Evolutionary conservation across 768 basidiomycete genomes (phyloP).

Genomic region (Suillus subalutaceus): DNA sequence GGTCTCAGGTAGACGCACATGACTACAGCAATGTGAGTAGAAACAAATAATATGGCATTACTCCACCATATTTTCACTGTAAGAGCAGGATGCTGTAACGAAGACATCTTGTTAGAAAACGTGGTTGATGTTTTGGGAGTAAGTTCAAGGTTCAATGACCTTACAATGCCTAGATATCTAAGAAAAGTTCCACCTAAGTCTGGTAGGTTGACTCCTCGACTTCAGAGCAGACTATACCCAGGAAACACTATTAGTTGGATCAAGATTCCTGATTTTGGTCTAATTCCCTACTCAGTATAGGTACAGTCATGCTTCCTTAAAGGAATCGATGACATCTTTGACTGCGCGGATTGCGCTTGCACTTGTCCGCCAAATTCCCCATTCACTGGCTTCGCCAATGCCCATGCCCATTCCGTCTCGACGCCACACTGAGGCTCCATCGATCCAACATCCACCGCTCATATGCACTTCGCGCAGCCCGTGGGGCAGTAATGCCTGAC

Average conservation of each 20-base stretch:
- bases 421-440: slow-evolving; percentile 53
- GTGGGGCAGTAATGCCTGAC: slow-evolving; percentile 52
- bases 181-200: not conserved
- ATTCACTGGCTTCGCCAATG: slow-evolving; percentile 52
- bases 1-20: slow-evolving; percentile 57
- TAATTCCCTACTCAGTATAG: not conserved
- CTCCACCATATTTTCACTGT: slow-evolving; percentile 59
- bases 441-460: slow-evolving; percentile 69
- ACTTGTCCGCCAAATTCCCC: slow-evolving; percentile 70
- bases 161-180: not conserved
- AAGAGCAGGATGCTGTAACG: slow-evolving; percentile 1
- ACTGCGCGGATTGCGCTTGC: slow-evolving; percentile 54
- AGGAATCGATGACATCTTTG: slow-evolving; percentile 46
- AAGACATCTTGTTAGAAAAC: not conserved
- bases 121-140: not conserved
- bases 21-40: slow-evolving; percentile 58
- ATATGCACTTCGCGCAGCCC: slow-evolving; percentile 74
- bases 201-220: not conserved
- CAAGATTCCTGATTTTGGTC: not conserved
- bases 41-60: slow-evolving; percentile 59
- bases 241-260: not conserved
- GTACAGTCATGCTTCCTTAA: not conserved
- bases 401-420: slow-evolving; percentile 73
- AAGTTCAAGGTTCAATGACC: not conserved
- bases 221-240: not conserved